phyloP scores from a whole-genome alignment of 176 grass and related monocot genomes.

The Bolboschoenus planiculmis region DNA sequence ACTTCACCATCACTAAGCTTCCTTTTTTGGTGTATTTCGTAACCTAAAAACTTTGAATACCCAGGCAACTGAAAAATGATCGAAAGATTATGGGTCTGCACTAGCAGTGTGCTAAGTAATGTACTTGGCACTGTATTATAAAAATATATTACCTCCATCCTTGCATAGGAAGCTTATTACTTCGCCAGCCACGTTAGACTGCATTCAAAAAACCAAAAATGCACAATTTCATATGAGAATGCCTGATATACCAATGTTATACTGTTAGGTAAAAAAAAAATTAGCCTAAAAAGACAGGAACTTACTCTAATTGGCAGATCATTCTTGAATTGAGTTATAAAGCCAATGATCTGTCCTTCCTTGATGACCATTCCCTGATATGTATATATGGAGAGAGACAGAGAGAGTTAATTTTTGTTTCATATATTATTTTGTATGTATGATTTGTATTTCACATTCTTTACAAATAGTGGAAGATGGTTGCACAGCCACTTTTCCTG shows the following conservation, averaged over 20 bases:
- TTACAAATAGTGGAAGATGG: background rate
- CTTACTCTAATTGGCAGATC: conserved; percentile 35
- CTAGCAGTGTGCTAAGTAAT: background rate
- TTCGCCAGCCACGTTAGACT: conserved; percentile 41
- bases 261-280: background rate
- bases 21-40: background rate
- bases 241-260: background rate
- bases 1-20: background rate
- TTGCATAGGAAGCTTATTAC: conserved; percentile 36
- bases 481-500: background rate
- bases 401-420: background rate
- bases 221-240: background rate
- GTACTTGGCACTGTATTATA: background rate
- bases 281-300: background rate
- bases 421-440: background rate
- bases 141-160: conserved; percentile 35
- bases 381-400: background rate
- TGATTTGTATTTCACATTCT: background rate
- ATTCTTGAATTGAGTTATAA: conserved; percentile 36
- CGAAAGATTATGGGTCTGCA: background rate
- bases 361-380: conserved; percentile 35
- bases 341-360: conserved; percentile 41
- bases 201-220: background rate
- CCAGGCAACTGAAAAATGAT: background rate
- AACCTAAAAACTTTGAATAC: background rate